Base-by-base conservation (phyloP, 2,329 filamentous ascomycete genomes). In the Cryphonectria japonica region DNA sequence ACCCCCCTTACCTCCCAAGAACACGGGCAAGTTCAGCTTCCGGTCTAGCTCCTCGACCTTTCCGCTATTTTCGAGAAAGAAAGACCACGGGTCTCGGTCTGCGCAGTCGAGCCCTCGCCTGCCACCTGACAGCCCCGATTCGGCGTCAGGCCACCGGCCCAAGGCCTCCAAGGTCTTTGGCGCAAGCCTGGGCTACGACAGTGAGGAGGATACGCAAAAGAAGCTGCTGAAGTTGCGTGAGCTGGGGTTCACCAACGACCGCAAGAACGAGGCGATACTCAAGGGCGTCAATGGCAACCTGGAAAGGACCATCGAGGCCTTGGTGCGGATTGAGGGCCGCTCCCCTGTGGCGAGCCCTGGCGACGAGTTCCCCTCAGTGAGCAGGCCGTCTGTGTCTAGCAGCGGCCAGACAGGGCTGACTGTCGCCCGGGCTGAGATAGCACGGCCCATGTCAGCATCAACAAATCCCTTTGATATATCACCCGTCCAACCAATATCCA, bases 181-280 rank as follows among this genome's bases (percentile, higher is more conserved):
- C 3, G 89, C 90, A 14, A 90, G 88, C 63, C 84, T 96, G 37
- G 87, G 86, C 54, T 81, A 83, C 62, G 84, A 86, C 67, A 75
- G 76, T 39, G 71, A 68, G 37, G 85, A 92, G 75, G 89, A 90
- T 71, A 86, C 91, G 69, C 93, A 97, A 60, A 85, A 87, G 66
- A 98, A 98, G 79, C 81, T 98, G 78, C 85, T 85, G 3, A 90
- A 89, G 67, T 83, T 99, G 70, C 88, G 90, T 69, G 94, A 98
- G 70, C 97, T 98, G 94, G 96, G 96, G 0, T 99, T 99, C 77
- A 85, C 84, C 4, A 94, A 99, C 78, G 90, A 92, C 59, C 93
- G 92, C 76, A 89, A 92, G 71, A 98, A 98, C 77, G 86, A 89
- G 5, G 89, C 92, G 67, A 90, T 98, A 37, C 83, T 99, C 26